Evolutionary conservation across 2,329 filamentous ascomycete species (phyloP).

Genomic region (Stachybotrys chlorohalonatus): DNA sequence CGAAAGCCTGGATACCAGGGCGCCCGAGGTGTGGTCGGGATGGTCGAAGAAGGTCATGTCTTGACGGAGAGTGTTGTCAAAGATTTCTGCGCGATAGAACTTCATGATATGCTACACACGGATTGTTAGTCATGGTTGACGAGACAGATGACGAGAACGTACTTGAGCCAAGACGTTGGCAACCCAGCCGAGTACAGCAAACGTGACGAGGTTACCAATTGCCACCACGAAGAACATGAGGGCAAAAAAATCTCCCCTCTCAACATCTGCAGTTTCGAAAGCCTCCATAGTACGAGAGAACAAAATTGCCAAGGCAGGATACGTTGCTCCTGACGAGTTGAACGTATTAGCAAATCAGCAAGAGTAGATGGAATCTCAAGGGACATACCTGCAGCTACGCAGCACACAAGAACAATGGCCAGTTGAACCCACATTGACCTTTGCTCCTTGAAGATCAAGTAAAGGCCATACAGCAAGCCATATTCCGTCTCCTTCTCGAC

Average conservation of each 20-base stretch:
- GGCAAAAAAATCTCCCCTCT: slow-evolving; percentile 40
- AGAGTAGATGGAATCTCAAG: neutral
- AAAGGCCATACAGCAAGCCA: slow-evolving; percentile 18
- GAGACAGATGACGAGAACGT: slow-evolving; percentile 1
- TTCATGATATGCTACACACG: slow-evolving; percentile 18
- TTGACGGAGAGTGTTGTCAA: slow-evolving; percentile 44
- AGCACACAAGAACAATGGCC: slow-evolving; percentile 11
- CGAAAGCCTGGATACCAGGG: slow-evolving; percentile 26
- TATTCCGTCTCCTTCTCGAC: slow-evolving; percentile 8
- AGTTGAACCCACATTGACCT: slow-evolving; percentile 13
- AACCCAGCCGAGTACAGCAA: slow-evolving; percentile 26
- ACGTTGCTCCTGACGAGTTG: slow-evolving; percentile 21
- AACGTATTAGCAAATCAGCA: neutral
- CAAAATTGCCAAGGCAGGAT: slow-evolving; percentile 29
- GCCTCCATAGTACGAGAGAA: slow-evolving; percentile 30
- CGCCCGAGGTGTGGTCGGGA: slow-evolving; percentile 25
- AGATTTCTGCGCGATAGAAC: slow-evolving; percentile 27
- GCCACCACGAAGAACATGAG: slow-evolving; percentile 50
- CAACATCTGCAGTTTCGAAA: slow-evolving; percentile 21
- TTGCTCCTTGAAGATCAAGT: slow-evolving; percentile 20
- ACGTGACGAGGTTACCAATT: slow-evolving; percentile 33
- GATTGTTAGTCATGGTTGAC: neutral
- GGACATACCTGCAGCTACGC: slow-evolving; percentile 16
- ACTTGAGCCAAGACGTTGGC: slow-evolving; percentile 27
- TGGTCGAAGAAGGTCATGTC: slow-evolving; percentile 40